Conservation (phyloP, 2,329 filamentous ascomycete species). For the Alternaria sp. region DNA sequence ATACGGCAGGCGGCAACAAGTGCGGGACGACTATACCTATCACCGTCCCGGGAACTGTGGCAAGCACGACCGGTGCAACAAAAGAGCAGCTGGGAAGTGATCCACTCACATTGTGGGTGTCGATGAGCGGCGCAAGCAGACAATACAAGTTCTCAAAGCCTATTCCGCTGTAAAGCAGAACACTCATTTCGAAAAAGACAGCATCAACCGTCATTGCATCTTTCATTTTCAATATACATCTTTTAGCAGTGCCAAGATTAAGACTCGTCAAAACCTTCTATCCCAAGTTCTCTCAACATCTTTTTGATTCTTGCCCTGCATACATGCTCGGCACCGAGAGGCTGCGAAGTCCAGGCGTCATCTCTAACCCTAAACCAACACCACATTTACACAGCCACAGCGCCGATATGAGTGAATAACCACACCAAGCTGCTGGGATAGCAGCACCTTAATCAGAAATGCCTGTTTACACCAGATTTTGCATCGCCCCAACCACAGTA, state of each 20-base stretch:
- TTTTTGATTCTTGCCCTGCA: background rate
- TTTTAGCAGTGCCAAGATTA: background rate
- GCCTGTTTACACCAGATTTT: background rate
- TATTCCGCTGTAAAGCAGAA: constrained; percentile 33
- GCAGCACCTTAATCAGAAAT: background rate
- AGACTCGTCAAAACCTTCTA: background rate
- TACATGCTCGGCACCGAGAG: background rate
- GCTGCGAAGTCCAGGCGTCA: constrained; percentile 11
- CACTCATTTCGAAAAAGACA: background rate
- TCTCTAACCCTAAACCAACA: background rate
- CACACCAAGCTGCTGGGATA: background rate
- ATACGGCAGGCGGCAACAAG: constrained; percentile 57
- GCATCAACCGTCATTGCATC: constrained; percentile 1
- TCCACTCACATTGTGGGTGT: constrained; percentile 53
- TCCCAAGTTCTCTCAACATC: background rate
- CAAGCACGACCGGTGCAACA: constrained; percentile 55
- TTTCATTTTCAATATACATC: constrained; percentile 19
- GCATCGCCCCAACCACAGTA: background rate
- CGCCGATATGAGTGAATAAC: constrained; percentile 14
- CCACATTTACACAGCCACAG: constrained; percentile 19
- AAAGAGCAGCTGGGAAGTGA: constrained; percentile 63
- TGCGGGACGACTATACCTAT: constrained; percentile 64
- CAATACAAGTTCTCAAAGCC: constrained; percentile 46
- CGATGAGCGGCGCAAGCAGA: constrained; percentile 48
- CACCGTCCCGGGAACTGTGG: constrained; percentile 60